These are phyloP conservation scores for Przewalskia tangutica DNA, from an alignment of 257 asterid genomes.

Conservation along the genomic window DNA sequence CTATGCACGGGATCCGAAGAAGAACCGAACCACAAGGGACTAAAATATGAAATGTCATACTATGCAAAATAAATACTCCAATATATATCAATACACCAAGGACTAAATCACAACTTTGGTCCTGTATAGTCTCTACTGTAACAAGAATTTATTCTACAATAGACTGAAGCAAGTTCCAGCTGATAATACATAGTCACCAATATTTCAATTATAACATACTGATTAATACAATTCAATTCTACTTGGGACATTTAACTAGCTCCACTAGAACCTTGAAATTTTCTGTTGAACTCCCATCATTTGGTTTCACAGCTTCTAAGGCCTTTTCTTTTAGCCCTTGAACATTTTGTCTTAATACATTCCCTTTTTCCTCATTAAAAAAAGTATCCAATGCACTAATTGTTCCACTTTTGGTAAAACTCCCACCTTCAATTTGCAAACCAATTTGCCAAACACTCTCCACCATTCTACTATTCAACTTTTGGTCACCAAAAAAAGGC, in stretches of 20 bases:
- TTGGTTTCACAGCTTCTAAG: conserved; percentile 14
- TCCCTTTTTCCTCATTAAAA: conserved; percentile 16
- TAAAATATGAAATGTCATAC: background rate
- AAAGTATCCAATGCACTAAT: conserved; percentile 17
- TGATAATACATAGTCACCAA: background rate
- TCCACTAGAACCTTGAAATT: conserved; percentile 32
- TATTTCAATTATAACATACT: background rate
- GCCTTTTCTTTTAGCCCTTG: conserved; percentile 23
- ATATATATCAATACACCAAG: background rate
- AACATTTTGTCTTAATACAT: conserved; percentile 27
- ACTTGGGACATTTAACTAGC: background rate
- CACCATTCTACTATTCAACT: conserved; percentile 45
- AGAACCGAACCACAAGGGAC: too few species aligned
- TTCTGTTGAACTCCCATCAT: conserved; percentile 33
- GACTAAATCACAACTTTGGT: background rate
- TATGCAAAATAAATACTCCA: background rate
- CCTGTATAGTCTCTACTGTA: background rate
- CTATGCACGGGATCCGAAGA: background rate
- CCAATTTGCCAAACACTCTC: conserved; percentile 45
- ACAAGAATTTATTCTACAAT: background rate
- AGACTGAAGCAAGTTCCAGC: background rate
- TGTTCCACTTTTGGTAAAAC: conserved; percentile 20
- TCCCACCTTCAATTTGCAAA: conserved; percentile 28
- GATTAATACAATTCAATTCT: background rate
- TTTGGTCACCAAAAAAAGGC: conserved; percentile 69